These are phyloP conservation scores for Kluyveromyces sp. DNA, from an alignment of 1,139 yeast species.

Conservation along the genomic window DNA sequence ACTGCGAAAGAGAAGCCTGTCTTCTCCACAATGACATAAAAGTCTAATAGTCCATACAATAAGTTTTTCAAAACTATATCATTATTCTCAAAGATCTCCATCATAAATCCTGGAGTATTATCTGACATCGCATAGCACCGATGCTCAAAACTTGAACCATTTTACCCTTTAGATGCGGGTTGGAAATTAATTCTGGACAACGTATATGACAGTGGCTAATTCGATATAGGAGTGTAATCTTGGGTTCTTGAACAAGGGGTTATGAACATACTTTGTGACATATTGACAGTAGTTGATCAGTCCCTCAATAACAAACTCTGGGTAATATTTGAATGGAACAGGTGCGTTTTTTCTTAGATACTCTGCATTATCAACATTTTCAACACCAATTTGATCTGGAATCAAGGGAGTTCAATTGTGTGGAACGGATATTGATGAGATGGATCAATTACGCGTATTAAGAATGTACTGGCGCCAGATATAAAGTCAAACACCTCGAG, in stretches of 20 bases:
- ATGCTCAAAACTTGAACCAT: constrained; percentile 71
- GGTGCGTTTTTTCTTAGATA: constrained; percentile 59
- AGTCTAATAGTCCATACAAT: constrained; percentile 75
- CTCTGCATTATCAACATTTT: constrained; percentile 65
- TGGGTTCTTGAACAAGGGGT: constrained; percentile 50
- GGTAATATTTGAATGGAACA: constrained; percentile 72
- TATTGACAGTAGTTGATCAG: constrained; percentile 67
- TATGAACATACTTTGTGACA: constrained; percentile 49
- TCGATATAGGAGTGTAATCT: constrained; percentile 59
- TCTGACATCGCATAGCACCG: constrained; percentile 56
- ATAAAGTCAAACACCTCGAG: constrained; percentile 66
- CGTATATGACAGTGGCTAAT: constrained; percentile 67
- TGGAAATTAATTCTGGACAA: constrained; percentile 79
- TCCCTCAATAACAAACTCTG: constrained; percentile 83
- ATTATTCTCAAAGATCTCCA: constrained; percentile 55
- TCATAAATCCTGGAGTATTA: constrained; percentile 68
- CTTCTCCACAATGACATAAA: constrained; percentile 90
- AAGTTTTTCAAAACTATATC: constrained; percentile 57
- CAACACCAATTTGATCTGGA: constrained; percentile 41
- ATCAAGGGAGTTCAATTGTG: constrained; percentile 50
- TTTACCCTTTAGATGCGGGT: constrained; percentile 87
- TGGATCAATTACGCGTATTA: constrained; percentile 69
- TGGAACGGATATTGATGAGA: constrained; percentile 51
- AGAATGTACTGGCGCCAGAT: constrained; percentile 65
- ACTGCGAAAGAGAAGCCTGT: constrained; percentile 94